These are phyloP conservation scores for Tephrocybe sp. DNA, from an alignment of 768 basidiomycete genomes.

Conservation along the genomic window DNA sequence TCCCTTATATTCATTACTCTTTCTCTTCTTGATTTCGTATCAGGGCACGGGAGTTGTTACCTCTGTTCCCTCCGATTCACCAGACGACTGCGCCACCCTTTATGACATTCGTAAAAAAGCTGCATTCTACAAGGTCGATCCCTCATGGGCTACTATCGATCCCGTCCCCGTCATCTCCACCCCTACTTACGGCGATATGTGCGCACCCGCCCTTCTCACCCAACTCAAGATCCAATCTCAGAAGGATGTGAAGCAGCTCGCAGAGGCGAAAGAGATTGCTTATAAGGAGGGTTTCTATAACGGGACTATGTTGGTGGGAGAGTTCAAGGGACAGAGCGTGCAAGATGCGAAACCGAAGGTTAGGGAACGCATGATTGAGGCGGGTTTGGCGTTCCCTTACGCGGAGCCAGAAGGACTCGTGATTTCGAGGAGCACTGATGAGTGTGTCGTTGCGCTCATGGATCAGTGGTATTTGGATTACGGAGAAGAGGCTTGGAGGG, in stretches of 20 bases:
- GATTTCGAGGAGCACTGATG: constrained; percentile 88
- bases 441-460: constrained; percentile 96
- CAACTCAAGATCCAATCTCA: constrained; percentile 93
- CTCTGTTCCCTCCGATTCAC: constrained; percentile 96
- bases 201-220: constrained; percentile 79
- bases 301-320: constrained; percentile 88
- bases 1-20: background rate
- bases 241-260: constrained; percentile 89
- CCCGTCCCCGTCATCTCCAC: constrained; percentile 87
- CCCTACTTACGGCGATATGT: constrained; percentile 89
- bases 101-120: constrained; percentile 94
- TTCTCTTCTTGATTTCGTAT: constrained; percentile 1
- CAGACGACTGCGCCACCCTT: constrained; percentile 90
- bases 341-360: constrained; percentile 92
- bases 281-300: constrained; percentile 99
- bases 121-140: constrained; percentile 93
- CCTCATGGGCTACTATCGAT: constrained; percentile 81
- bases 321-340: constrained; percentile 85
- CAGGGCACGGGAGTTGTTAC: constrained; percentile 98
- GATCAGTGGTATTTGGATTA: constrained; percentile 99
- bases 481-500: constrained; percentile 88
- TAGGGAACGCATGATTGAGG: constrained; percentile 75
- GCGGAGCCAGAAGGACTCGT: constrained; percentile 93
- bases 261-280: constrained; percentile 95
- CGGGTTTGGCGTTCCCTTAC: constrained; percentile 80